Percentiles rank a stretch among this genome's conserved stretches.
Evolutionary conservation across 768 basidiomycete species (phyloP).

Genomic region (Tulasnella sp.): DNA sequence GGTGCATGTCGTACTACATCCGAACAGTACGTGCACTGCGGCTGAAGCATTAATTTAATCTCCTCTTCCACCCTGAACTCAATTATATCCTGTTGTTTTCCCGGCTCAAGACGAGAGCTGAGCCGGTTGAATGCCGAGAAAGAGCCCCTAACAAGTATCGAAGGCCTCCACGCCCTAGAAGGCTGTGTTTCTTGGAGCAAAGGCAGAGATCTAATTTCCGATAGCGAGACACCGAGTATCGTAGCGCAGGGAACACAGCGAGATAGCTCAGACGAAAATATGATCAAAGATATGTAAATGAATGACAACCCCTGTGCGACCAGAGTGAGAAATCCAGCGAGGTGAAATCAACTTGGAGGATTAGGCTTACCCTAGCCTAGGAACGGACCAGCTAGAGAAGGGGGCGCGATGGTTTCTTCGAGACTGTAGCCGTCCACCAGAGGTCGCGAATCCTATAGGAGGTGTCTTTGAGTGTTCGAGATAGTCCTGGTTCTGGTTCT

Average conservation of each 20-base stretch:
- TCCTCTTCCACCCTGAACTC: too few relatives aligned
- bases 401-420: neutral
- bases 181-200: too few relatives aligned
- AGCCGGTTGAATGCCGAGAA: too few relatives aligned
- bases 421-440: slow-evolving; percentile 5
- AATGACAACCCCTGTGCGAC: neutral
- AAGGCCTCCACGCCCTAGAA: too few relatives aligned
- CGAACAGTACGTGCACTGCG: too few relatives aligned
- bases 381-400: neutral
- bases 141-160: too few relatives aligned
- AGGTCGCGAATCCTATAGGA: neutral
- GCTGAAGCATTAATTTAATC: too few relatives aligned
- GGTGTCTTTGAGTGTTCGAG: neutral
- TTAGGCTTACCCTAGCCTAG: neutral
- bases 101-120: too few relatives aligned
- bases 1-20: too few relatives aligned
- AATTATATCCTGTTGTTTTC: too few relatives aligned
- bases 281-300: neutral
- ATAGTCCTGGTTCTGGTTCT: neutral
- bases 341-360: neutral
- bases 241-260: neutral
- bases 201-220: too few relatives aligned
- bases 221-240: neutral
- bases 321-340: neutral
- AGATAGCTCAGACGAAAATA: neutral